A percentile compares a stretch with the other conserved stretches of the same genome.
Conservation (phyloP, 2,329 filamentous ascomycete genomes). For the Zelopaecilomyces penicillatus region DNA sequence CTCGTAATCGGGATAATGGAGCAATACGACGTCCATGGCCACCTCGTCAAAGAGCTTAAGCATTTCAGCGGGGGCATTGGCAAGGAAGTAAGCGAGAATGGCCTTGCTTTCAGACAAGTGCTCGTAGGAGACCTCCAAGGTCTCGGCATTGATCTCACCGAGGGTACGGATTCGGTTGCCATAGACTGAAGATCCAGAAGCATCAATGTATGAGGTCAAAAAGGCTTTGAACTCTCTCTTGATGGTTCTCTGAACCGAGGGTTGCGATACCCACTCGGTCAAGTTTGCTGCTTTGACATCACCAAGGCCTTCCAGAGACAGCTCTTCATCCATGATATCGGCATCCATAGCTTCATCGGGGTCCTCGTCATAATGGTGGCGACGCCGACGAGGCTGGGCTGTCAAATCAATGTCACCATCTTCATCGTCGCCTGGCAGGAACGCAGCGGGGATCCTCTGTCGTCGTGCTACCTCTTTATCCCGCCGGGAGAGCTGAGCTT, state of each 20-base stretch:
- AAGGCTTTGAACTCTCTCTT: conserved; percentile 97
- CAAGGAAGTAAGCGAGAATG: conserved; percentile 88
- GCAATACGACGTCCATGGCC: conserved; percentile 88
- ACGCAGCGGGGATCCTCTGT: conserved; percentile 62
- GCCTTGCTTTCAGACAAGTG: conserved; percentile 87
- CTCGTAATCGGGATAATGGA: conserved; percentile 96
- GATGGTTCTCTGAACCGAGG: conserved; percentile 84
- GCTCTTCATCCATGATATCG: conserved; percentile 91
- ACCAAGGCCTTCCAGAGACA: conserved; percentile 81
- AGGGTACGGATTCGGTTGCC: conserved; percentile 88
- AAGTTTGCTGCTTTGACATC: conserved; percentile 91
- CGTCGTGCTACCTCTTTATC: conserved; percentile 63
- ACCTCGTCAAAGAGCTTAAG: conserved; percentile 94
- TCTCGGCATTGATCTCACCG: conserved; percentile 95
- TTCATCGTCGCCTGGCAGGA: conserved; percentile 73
- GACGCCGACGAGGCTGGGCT: conserved; percentile 72
- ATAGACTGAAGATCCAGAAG: conserved; percentile 84
- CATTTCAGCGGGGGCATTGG: conserved; percentile 91
- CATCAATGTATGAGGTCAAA: conserved; percentile 89
- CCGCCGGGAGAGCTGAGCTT: conserved; percentile 63
- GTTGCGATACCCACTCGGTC: conserved; percentile 90
- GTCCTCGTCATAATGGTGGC: conserved; percentile 91
- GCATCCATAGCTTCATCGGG: conserved; percentile 85
- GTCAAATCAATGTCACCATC: conserved; percentile 79
- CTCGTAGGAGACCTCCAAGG: conserved; percentile 91